Base-by-base conservation (phyloP, 2,329 filamentous ascomycete species). In the Verruconis gallopava region DNA sequence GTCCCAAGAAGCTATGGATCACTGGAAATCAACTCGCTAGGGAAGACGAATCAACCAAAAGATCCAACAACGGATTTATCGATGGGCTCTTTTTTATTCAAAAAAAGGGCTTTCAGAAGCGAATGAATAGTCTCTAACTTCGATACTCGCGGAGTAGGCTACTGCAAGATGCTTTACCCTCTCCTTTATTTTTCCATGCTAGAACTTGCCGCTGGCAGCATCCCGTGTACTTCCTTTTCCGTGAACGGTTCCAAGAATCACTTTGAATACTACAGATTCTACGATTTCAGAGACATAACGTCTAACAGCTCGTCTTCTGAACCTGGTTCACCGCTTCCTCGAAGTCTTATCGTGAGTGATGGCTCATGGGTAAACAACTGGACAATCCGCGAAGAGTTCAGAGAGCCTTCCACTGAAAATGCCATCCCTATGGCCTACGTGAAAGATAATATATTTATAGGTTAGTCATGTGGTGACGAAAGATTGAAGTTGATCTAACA, bases 191-290 rank as follows among this genome's bases (percentile, higher is more conserved):
- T n/a, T n/a, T n/a, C n/a, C n/a, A n/a, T n/a, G n/a, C n/a, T n/a
- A n/a, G n/a, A n/a, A n/a, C n/a, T 38, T 21, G 18, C 14, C 13
- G 37, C 18, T 5, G 18, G 17, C n/a, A 6, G 25, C 3, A 21
- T 17, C 32, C 40, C 45, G 17, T 50, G 47, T 40, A 46, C 40
- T 19, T 33, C 32, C 3, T 50, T 50, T 35, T 44, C 42, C 2
- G 48, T 38, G 19, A 46, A 46, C 39, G 47, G 47, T 2, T 37
- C 46, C 6, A 42, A 45, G 28, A 21, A 45, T 3, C 41, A 36
- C 2, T 50, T 46, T 36, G 39, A 44, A 14, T 50, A 46, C 38
- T 43, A 50, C 30, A 47, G 47, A 13, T 50, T 50, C 21, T 50
- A 48, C 36, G 47, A 50, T 38, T 50, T 50, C 15, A 42, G 47